phyloP scores from a whole-genome alignment of 257 asterid genomes.

The Cynanchum wilfordii region DNA sequence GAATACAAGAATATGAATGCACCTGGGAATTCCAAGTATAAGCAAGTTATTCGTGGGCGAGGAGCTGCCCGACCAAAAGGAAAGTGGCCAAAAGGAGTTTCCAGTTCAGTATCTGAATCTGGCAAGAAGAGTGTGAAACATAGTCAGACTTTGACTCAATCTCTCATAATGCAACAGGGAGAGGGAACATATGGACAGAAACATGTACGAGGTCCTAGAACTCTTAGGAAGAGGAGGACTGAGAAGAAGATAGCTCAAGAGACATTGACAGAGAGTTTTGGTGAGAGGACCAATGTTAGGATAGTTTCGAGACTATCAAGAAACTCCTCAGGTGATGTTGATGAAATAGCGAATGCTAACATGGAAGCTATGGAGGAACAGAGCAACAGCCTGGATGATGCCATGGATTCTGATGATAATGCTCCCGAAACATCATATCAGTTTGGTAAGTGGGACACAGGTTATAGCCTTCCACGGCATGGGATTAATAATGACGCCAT shows the following conservation, averaged over 20 bases:
- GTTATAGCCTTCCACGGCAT: slow-evolving; percentile 4
- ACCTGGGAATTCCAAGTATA: slow-evolving; percentile 49
- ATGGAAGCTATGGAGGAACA: slow-evolving; percentile 5
- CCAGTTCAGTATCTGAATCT: slow-evolving; percentile 33
- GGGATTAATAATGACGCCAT: slow-evolving; percentile 9
- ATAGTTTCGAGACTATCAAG: slow-evolving; percentile 30
- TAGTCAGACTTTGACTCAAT: slow-evolving; percentile 45
- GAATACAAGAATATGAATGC: slow-evolving; percentile 33
- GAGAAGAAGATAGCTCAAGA: slow-evolving; percentile 43
- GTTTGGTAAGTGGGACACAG: slow-evolving; percentile 17
- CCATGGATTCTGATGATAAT: slow-evolving; percentile 19
- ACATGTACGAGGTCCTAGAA: slow-evolving; percentile 73
- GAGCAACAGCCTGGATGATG: slow-evolving; percentile 18
- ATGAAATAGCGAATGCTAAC: background rate
- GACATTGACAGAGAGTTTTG: slow-evolving; percentile 27
- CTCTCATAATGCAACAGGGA: slow-evolving; percentile 52
- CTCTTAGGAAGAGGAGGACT: slow-evolving; percentile 59
- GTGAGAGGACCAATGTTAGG: slow-evolving; percentile 25
- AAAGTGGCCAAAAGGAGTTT: slow-evolving; percentile 41
- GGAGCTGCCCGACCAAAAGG: slow-evolving; percentile 73
- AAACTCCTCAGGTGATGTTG: slow-evolving; percentile 11
- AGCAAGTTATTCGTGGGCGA: slow-evolving; percentile 47
- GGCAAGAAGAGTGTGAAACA: slow-evolving; percentile 39
- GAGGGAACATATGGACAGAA: slow-evolving; percentile 55
- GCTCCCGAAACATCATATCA: slow-evolving; percentile 18